phyloP scores from a whole-genome alignment of 768 basidiomycete species.

The Hygrocybe coccinea region DNA sequence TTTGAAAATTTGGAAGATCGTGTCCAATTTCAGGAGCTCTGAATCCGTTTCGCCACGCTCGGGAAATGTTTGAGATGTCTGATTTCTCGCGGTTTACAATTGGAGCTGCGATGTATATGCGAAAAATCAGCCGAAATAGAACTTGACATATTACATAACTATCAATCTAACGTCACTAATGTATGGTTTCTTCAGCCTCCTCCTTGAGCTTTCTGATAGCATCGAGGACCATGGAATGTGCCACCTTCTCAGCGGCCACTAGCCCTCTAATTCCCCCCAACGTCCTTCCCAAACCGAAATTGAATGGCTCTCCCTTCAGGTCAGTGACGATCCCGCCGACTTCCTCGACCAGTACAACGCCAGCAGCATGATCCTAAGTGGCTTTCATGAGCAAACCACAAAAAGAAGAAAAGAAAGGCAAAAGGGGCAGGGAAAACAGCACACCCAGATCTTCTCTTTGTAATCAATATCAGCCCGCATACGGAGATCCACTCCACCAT shows the following conservation, averaged over 20 bases:
- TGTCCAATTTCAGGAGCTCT: no score
- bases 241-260: constrained; percentile 70
- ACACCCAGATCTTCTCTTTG: constrained; percentile 90
- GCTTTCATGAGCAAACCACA: not conserved
- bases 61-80: no score
- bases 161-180: no score
- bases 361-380: constrained; percentile 85
- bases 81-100: no score
- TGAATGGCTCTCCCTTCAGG: constrained; percentile 67
- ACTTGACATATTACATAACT: no score
- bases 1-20: no score
- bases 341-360: constrained; percentile 77
- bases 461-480: constrained; percentile 79
- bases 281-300: constrained; percentile 84
- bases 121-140: no score
- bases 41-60: no score
- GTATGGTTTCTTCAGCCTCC: not conserved
- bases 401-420: not conserved
- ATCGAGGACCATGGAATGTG: constrained; percentile 63
- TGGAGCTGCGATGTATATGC: no score
- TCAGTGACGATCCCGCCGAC: constrained; percentile 88
- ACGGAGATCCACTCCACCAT: constrained; percentile 76
- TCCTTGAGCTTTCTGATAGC: constrained; percentile 61
- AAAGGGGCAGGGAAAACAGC: no score
- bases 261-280: constrained; percentile 85